Percentiles rank a stretch among this genome's conserved stretches.
phyloP scores from a whole-genome alignment of 192 early-diverging fungal genomes.

The Linnemannia exigua region DNA sequence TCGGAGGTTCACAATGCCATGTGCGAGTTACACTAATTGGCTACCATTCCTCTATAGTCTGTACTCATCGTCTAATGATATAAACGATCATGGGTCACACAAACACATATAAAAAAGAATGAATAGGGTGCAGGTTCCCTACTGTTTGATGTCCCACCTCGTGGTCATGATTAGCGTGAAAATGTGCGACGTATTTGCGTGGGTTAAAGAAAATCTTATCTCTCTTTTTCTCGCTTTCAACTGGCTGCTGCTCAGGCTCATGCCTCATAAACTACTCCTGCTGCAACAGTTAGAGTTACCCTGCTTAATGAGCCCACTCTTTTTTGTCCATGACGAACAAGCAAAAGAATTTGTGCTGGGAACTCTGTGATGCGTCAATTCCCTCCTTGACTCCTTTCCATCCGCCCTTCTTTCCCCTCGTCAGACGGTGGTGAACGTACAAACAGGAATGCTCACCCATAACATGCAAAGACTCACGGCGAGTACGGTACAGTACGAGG shows the following conservation, averaged over 20 bases:
- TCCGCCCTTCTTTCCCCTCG: not conserved
- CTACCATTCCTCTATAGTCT: not conserved
- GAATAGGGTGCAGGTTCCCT: not conserved
- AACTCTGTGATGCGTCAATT: not conserved
- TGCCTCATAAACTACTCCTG: too few species aligned
- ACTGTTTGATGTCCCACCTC: not conserved
- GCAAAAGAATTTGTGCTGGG: not conserved
- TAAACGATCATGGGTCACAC: not conserved
- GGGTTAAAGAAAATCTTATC: not conserved
- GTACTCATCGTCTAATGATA: not conserved
- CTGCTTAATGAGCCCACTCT: not conserved
- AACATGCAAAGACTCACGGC: not conserved
- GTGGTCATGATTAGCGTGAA: not conserved
- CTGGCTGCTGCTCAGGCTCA: not conserved
- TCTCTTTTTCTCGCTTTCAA: not conserved
- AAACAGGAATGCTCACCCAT: not conserved
- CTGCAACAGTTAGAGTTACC: not conserved
- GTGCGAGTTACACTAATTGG: not conserved
- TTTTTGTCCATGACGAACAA: not conserved
- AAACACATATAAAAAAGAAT: too few species aligned
- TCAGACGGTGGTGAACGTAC: not conserved
- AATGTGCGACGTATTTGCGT: not conserved
- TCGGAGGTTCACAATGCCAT: not conserved
- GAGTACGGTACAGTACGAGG: not conserved
- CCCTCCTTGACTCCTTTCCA: not conserved